Conservation (phyloP, 805 yeast genomes). For the Ogataea methanolica region DNA sequence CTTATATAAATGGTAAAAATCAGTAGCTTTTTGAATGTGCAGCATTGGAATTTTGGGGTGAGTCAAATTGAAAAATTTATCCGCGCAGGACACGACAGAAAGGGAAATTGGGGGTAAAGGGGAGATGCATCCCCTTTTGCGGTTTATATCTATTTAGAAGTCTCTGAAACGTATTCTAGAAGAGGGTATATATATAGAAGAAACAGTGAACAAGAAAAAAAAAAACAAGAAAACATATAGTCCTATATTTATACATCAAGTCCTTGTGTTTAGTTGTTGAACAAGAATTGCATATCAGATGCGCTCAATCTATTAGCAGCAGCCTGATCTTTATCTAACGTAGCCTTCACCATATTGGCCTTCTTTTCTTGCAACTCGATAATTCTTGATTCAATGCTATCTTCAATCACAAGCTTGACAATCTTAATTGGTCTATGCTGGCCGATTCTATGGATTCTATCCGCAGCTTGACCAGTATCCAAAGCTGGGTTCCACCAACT, state of each 20-base stretch:
- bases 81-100: no score
- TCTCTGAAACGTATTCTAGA: no score
- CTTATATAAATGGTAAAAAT: no score
- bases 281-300: conserved; percentile 90
- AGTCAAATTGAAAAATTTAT: no score
- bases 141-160: no score
- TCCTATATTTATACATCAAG: neutral
- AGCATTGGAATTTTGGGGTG: no score
- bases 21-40: no score
- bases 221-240: neutral
- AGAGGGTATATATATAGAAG: neutral
- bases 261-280: conserved; percentile 53
- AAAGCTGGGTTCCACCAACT: conserved; percentile 99
- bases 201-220: neutral
- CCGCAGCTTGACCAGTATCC: conserved; percentile 94
- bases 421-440: conserved; percentile 92
- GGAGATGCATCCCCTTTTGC: neutral
- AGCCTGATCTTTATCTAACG: conserved; percentile 86
- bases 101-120: no score
- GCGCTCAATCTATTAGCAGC: conserved; percentile 89
- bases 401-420: conserved; percentile 90
- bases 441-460: conserved; percentile 96
- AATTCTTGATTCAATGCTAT: conserved; percentile 93
- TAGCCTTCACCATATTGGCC: conserved; percentile 97
- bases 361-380: conserved; percentile 95